Conservation (phyloP, 208 protist genomes). For the Leishmania major region DNA sequence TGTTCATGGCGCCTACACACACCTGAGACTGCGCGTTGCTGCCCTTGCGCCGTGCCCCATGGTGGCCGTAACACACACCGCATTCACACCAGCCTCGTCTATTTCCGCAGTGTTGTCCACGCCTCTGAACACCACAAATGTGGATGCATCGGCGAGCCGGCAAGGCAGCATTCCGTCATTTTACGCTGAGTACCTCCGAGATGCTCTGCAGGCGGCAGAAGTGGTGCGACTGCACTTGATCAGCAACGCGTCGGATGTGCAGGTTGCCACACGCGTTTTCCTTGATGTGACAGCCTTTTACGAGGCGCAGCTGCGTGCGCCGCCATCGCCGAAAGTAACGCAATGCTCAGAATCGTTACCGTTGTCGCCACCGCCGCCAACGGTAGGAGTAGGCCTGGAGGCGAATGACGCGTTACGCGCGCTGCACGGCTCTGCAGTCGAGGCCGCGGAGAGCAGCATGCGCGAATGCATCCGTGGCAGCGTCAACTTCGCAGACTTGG, state of each 20-base stretch:
- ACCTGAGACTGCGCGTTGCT: constrained; percentile 7
- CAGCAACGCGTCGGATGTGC: constrained; percentile 41
- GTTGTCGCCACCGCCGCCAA: not conserved
- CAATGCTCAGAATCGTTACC: not conserved
- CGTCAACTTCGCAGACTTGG: constrained; percentile 19
- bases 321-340: not conserved
- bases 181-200: constrained; percentile 31
- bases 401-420: not conserved
- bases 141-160: not conserved
- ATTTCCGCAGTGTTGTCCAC: not conserved
- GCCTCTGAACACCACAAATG: not conserved
- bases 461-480: constrained; percentile 31
- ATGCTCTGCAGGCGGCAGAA: constrained; percentile 46
- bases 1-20: constrained; percentile 36
- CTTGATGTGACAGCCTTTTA: constrained; percentile 42
- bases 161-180: constrained; percentile 14
- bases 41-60: not conserved
- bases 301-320: constrained; percentile 20
- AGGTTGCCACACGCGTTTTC: constrained; percentile 45
- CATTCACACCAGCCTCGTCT: not conserved
- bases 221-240: constrained; percentile 36
- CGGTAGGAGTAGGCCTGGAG: not conserved
- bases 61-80: not conserved
- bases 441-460: constrained; percentile 32
- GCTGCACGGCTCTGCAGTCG: constrained; percentile 23